Percentiles rank a stretch among this genome's conserved stretches.
Evolutionary conservation across 1,139 yeast species (phyloP).

Genomic region (Pneumocystis sp.): DNA sequence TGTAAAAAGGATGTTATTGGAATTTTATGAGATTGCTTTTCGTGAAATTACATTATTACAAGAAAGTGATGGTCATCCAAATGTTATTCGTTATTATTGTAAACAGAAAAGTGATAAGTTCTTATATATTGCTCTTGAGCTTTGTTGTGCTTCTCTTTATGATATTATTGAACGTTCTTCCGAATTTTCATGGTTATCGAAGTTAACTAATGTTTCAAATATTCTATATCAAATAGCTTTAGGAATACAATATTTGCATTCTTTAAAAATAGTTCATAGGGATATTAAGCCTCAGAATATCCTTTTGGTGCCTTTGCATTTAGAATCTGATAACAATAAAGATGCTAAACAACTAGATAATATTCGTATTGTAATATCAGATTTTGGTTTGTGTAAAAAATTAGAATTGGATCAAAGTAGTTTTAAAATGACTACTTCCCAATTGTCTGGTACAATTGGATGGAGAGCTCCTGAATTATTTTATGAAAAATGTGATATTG

Average conservation of each 20-base stretch:
- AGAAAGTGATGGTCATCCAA: constrained; percentile 93
- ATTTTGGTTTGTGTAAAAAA: constrained; percentile 88
- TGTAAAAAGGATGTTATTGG: constrained; percentile 81
- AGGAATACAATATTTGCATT: constrained; percentile 78
- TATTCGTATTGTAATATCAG: constrained; percentile 68
- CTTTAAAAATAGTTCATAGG: constrained; percentile 83
- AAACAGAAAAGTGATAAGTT: constrained; percentile 80
- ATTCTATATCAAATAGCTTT: constrained; percentile 63
- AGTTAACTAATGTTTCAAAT: constrained; percentile 30
- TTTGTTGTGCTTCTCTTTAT: constrained; percentile 79
- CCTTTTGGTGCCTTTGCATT: constrained; percentile 53
- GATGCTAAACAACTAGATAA: constrained; percentile 20
- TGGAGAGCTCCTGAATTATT: constrained; percentile 96
- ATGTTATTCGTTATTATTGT: constrained; percentile 82
- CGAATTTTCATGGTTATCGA: constrained; percentile 25
- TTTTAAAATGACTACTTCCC: constrained; percentile 78
- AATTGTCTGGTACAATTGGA: constrained; percentile 94
- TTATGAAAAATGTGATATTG: background rate
- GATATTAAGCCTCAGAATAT: constrained; percentile 95
- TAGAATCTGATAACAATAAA: constrained; percentile 16
- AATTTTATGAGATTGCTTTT: constrained; percentile 89
- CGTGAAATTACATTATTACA: constrained; percentile 79
- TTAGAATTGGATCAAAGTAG: constrained; percentile 86
- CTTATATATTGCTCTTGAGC: constrained; percentile 79
- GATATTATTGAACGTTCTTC: constrained; percentile 54